Conservation (phyloP, 495 filamentous ascomycete species). For the Ramalina intermedia region DNA sequence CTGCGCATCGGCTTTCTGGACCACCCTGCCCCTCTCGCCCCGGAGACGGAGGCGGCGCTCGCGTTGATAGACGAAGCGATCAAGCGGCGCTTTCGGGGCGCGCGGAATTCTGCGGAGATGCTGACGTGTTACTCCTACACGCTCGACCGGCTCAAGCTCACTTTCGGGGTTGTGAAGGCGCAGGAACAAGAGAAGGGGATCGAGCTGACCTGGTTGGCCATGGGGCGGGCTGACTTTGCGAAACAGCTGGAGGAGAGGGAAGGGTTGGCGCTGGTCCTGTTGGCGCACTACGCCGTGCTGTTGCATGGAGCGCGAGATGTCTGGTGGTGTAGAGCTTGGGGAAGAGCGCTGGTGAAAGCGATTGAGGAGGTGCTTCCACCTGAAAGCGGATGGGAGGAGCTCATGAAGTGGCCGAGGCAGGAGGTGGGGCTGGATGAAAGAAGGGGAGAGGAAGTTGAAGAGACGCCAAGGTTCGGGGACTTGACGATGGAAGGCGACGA, state of each 20-base stretch:
- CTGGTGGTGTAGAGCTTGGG: conserved; percentile 29
- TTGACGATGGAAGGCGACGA: no score
- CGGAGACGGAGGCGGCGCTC: neutral
- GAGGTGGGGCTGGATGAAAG: no score
- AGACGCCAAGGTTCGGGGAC: no score
- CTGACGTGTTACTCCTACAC: neutral
- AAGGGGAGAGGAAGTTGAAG: no score
- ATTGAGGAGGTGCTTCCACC: conserved; percentile 14
- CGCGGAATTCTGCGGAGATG: neutral
- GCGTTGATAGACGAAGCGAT: neutral
- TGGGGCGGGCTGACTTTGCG: conserved; percentile 13
- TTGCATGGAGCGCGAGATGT: conserved; percentile 21
- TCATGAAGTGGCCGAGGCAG: conserved; percentile 19
- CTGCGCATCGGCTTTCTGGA: neutral
- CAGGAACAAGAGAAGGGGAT: neutral
- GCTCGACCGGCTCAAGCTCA: neutral
- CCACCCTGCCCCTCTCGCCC: neutral
- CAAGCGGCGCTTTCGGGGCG: neutral
- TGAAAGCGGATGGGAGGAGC: conserved; percentile 10
- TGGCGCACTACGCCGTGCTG: conserved; percentile 29
- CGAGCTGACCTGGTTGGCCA: neutral
- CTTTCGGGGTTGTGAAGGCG: neutral
- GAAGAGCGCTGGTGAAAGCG: conserved; percentile 23
- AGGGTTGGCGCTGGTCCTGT: conserved; percentile 23
- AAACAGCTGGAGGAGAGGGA: conserved; percentile 20